Conservation (phyloP, 371 early-diverging fungal genomes). For the Apophysomyces elegans region DNA sequence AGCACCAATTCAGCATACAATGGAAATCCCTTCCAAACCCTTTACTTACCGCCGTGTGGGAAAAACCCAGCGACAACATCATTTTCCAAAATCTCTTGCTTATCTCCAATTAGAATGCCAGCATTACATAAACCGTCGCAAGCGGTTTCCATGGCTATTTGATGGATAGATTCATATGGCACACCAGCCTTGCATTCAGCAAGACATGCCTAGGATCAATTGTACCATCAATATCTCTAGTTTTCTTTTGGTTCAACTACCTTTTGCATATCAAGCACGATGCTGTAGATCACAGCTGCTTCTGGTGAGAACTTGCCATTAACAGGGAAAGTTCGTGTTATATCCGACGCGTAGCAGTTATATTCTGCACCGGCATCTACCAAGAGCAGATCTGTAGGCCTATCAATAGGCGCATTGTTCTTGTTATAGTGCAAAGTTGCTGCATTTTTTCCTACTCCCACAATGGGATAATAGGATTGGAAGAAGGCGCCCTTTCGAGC, state of each 20-base stretch:
- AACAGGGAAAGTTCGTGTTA: constrained; percentile 90
- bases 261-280: constrained; percentile 88
- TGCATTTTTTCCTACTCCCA: constrained; percentile 80
- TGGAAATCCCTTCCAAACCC: constrained; percentile 19
- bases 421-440: constrained; percentile 85
- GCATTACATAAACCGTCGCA: constrained; percentile 75
- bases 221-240: constrained; percentile 4
- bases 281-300: constrained; percentile 78
- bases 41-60: constrained; percentile 81
- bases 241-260: constrained; percentile 14
- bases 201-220: constrained; percentile 42
- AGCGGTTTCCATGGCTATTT: constrained; percentile 73
- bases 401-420: constrained; percentile 61
- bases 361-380: constrained; percentile 91
- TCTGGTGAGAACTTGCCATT: constrained; percentile 80
- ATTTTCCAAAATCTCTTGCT: constrained; percentile 68
- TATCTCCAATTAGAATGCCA: constrained; percentile 75
- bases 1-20: constrained; percentile 16
- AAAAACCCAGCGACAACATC: constrained; percentile 86
- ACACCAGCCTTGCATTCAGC: constrained; percentile 77
- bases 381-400: constrained; percentile 61
- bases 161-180: constrained; percentile 91
- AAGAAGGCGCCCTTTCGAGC: constrained; percentile 70
- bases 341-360: constrained; percentile 85
- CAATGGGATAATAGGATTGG: constrained; percentile 89